Base-by-base conservation (phyloP, 2,329 filamentous ascomycete species). In the Arthrobotrys megalospora region DNA sequence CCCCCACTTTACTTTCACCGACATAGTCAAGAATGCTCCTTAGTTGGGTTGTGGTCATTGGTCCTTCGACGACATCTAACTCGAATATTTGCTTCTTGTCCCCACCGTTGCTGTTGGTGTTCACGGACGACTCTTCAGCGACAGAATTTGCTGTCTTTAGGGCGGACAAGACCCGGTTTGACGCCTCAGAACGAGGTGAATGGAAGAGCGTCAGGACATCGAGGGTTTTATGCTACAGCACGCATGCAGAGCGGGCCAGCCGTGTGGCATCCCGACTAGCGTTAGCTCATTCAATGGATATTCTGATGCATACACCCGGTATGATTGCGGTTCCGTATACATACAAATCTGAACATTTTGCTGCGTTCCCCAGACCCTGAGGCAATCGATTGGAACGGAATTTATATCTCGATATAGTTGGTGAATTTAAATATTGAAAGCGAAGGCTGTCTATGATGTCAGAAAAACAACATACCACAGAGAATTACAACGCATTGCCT, bases 141-240 rank as follows among this genome's bases (percentile, higher is more conserved):
- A 89, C 90, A 58, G 91, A 91, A 28, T 92, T 92, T 36, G 90
- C 88, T 85, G 95, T 91, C 86, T 96, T 96, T 78, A 98, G 89
- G 66, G 97, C 86, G 48, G 89, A 91, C 79, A 91, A 89, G 36
- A 92, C 91, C 77, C 91, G 90, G 63, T 89, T 87, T 2, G 94
- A 97, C 80, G 91, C 88, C 21, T 91, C 89, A 67, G 89, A 89
- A 82, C 88, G 88, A 73, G 95, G 89, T 85, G 93, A 92, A 89
- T 97, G 94, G 88, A 98, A 99, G 87, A 99, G 91, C 79, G 95
- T 98, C 84, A 98, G 90, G 81, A 97, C 93, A 87, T 98, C 94
- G 85, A 93, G 89, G 81, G 91, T 89, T 88, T 93, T 94, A 85
- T 88, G 89, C 92, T 94, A 77, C 66, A 58, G 32, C 21, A 12